Evolutionary conservation across 371 early-diverging fungal species (phyloP).

Genomic region (Apophysomyces elegans): DNA sequence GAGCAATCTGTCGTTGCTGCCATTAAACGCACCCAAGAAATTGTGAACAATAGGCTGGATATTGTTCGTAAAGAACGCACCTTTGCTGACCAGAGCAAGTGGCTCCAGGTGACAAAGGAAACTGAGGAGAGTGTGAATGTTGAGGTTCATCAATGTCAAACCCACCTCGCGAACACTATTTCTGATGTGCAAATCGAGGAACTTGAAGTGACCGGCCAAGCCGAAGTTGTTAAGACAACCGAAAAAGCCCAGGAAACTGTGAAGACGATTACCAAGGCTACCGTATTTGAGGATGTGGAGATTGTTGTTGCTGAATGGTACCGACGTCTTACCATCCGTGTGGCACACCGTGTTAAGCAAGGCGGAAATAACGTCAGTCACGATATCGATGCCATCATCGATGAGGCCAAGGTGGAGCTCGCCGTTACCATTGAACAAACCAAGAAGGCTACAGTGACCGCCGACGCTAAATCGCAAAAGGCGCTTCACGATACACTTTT

Average conservation of each 20-base stretch:
- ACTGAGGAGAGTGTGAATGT: conserved; percentile 30
- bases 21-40: conserved; percentile 30
- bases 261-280: not conserved
- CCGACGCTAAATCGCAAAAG: conserved; percentile 6
- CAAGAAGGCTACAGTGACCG: not conserved
- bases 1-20: conserved; percentile 29
- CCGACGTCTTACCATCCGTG: conserved; percentile 16
- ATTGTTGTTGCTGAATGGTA: conserved; percentile 19
- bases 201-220: not conserved
- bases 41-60: conserved; percentile 25
- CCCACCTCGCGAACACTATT: not conserved
- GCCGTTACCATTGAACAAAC: conserved; percentile 12
- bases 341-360: conserved; percentile 36
- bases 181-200: not conserved
- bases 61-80: conserved; percentile 22
- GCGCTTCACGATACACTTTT: conserved; percentile 10
- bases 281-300: conserved; percentile 8
- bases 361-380: conserved; percentile 33
- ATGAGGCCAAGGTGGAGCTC: conserved; percentile 21
- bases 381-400: conserved; percentile 33
- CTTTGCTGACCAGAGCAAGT: conserved; percentile 24
- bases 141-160: conserved; percentile 34
- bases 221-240: not conserved
- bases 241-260: not conserved
- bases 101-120: conserved; percentile 25